Percentiles rank a stretch among this genome's conserved stretches.
Conservation (phyloP, 495 filamentous ascomycete genomes). For the Podospora anserina region DNA sequence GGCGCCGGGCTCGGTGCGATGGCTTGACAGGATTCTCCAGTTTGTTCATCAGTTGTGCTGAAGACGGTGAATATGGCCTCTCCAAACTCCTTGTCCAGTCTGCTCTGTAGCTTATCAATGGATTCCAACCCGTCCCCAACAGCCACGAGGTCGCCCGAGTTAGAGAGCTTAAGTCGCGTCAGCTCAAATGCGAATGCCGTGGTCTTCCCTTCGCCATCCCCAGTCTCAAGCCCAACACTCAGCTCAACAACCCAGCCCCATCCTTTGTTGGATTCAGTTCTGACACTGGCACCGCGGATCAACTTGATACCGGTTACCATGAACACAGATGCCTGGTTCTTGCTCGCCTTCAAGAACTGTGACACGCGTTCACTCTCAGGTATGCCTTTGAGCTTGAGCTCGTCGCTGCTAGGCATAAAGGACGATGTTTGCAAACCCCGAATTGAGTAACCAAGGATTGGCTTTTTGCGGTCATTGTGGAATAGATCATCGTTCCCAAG, state of each 20-base stretch:
- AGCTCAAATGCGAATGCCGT: background rate
- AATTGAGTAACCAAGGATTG: slow-evolving; percentile 18
- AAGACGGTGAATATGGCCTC: background rate
- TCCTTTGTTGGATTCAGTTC: background rate
- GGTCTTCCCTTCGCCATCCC: background rate
- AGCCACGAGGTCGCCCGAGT: background rate
- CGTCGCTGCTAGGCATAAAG: slow-evolving; percentile 6
- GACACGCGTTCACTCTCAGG: slow-evolving; percentile 10
- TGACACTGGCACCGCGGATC: slow-evolving; percentile 8
- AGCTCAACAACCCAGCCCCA: background rate
- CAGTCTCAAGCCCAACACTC: background rate
- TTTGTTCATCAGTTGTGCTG: background rate
- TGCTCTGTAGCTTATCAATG: background rate
- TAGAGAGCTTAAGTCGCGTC: background rate
- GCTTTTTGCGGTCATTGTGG: slow-evolving; percentile 17
- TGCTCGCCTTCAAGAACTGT: slow-evolving; percentile 3
- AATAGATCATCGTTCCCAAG: slow-evolving; percentile 18
- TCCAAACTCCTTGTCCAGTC: background rate
- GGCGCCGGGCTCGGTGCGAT: background rate
- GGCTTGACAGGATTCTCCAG: background rate
- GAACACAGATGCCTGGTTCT: slow-evolving; percentile 14
- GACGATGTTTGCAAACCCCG: background rate
- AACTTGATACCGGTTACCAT: slow-evolving; percentile 21
- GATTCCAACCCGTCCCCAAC: background rate
- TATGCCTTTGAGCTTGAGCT: slow-evolving; percentile 7